Evolutionary conservation across 495 filamentous ascomycete species (phyloP), one percentile per base, ranked within the genome.

Genomic region (Neurospora sp.): DNA sequence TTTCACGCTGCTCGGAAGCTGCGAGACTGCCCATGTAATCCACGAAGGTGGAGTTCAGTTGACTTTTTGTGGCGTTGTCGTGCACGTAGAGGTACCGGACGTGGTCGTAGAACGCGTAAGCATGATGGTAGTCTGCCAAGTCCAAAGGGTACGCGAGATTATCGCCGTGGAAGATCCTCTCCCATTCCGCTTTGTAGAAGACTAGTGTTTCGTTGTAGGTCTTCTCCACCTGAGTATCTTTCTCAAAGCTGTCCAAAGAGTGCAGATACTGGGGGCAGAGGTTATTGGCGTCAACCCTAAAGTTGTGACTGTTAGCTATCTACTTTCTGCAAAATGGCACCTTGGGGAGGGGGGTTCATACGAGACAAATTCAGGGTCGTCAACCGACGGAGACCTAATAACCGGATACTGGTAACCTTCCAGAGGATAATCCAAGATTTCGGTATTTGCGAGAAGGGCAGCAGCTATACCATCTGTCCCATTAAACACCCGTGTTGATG

Each of bases 21-120:
- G 84, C 84, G 1, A 82, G 73, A 19, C 24, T 70, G 3, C 75
- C 74, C 19, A 86, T 74, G n/a, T 74, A 48, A 0, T 21, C 70
- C 0, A 86, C 48, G 3, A 80, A 76, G 31, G 70, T 75, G 0
- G 10, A 43, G 17, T 72, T 74, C 3, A 85, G 77, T 28, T 66
- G 31, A 0, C 70, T 34, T 7, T 45, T 74, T 8, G 77, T 78
- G 2, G 74, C 71, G n/a, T 73, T 73, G 75, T 82, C 75, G 72
- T 86, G 83, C 66, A 72, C 76, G 73, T 80, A 82, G 42, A 77
- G 78, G 70, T 82, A 86, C 6, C 42, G 48, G n/a, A 82, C 83
- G 71, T 82, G 84, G 69, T 84, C 82, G 76, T 84, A 86, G 19
- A 85, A 48, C n/a, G 79, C 73, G 70, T 83, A 84, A 3, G 84